Conservation (phyloP, 2,329 filamentous ascomycete genomes). For the Colletotrichum truncatum region DNA sequence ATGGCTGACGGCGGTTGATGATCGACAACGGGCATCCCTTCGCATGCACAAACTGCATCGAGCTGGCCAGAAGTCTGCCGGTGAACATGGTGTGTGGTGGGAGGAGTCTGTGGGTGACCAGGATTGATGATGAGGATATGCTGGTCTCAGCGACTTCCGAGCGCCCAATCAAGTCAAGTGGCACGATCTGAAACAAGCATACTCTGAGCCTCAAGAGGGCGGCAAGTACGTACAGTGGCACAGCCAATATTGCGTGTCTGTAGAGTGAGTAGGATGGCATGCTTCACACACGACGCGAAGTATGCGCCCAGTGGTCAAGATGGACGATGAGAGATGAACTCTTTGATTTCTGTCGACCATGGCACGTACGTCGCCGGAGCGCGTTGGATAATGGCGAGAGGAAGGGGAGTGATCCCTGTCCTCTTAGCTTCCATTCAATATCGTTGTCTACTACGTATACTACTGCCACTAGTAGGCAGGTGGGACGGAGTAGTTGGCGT, state of each 20-base stretch:
- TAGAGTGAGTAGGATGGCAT: neutral
- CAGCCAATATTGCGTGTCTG: neutral
- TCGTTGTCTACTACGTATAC: no score
- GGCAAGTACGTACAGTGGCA: neutral
- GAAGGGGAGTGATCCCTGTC: slow-evolving; percentile 1
- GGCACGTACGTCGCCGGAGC: slow-evolving; percentile 1
- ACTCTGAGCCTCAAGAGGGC: slow-evolving; percentile 17
- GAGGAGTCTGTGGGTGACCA: neutral
- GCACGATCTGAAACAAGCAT: slow-evolving; percentile 26
- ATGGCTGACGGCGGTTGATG: slow-evolving; percentile 12
- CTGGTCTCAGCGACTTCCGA: slow-evolving; percentile 15
- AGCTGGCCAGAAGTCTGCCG: neutral
- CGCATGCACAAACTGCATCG: slow-evolving; percentile 25
- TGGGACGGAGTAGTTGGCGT: neutral
- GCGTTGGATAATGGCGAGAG: neutral
- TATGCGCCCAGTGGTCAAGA: neutral
- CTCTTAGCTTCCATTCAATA: neutral
- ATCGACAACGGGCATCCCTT: slow-evolving; percentile 30
- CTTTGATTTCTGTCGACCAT: slow-evolving; percentile 8
- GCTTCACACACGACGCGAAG: neutral
- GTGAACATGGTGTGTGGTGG: slow-evolving; percentile 18
- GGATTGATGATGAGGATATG: slow-evolving; percentile 16
- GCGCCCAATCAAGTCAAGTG: slow-evolving; percentile 20
- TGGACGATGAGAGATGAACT: slow-evolving; percentile 15
- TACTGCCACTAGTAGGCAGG: no score